Base-by-base conservation (phyloP, 495 filamentous ascomycete species). In the Apiosordaria backusii region DNA sequence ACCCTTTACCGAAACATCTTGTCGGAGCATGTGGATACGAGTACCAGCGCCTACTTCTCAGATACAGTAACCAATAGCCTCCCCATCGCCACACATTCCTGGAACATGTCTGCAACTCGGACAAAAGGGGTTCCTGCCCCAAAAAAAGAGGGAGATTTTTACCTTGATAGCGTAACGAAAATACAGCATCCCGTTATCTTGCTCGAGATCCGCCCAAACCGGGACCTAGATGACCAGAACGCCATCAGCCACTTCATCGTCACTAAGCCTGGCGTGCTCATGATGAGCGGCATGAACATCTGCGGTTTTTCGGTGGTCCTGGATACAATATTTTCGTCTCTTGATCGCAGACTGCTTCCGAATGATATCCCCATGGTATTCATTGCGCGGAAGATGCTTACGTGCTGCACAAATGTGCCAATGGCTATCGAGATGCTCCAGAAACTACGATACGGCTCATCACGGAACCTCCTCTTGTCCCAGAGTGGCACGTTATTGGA, bases 221-320 rank as follows among this genome's bases (percentile, higher is more conserved):
- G 65, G 0, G 63, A 61, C n/a, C n/a, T n/a, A 4, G 71, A 75
- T 35, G 29, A 10, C 29, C 29, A 5, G 35, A 40, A 63, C 5
- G 19, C 50, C 23, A 63, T 70, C 16, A 64, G 58, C 50, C 68
- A 75, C 57, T 71, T 77, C 55, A 53, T 72, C 35, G 57, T 77
- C n/a, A 72, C 69, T 13, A 70, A 77, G 66, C 73, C 71, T 1
- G 75, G 75, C 40, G 69, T 74, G 53, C 55, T 77, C 18, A 67
- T 63, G 40, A 66, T 72, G 18, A 67, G 68, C 27, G 75, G 73
- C 24, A 73, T 75, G 65, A 77, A 75, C 62, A 68, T 65, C 0
- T 21, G 24, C 5, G 73, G 75, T 1, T 13, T 75, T 0, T 67
- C 59, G 1, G 63, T 74, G 7, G 69, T 70, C 26, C 65, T 67